These are phyloP conservation scores for Solanum hybrid DNA, from an alignment of 305 asterid species.

Conservation along the genomic window DNA sequence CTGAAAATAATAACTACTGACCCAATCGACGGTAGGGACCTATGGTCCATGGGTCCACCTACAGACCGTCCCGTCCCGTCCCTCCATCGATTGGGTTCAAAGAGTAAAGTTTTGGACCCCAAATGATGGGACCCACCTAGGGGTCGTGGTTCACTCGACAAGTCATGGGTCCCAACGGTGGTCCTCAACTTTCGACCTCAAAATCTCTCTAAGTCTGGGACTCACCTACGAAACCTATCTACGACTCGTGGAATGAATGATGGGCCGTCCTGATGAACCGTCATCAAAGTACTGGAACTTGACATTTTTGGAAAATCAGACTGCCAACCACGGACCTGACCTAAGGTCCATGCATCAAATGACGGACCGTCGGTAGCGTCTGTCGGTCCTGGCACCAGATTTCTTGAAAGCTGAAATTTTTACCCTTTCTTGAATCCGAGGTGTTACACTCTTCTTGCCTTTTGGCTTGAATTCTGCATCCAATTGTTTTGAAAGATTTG, in stretches of 20 bases:
- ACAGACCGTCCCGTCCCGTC: neutral
- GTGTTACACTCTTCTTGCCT: neutral
- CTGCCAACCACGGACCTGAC: neutral
- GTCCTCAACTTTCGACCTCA: too few species aligned
- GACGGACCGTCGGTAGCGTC: neutral
- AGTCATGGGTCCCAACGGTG: too few species aligned
- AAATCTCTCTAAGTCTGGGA: too few species aligned
- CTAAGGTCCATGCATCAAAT: neutral
- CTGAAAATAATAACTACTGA: too few species aligned
- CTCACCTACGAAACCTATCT: too few species aligned
- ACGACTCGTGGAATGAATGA: neutral
- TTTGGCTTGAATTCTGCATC: too few species aligned
- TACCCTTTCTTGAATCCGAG: neutral
- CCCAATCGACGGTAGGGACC: neutral
- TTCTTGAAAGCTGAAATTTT: neutral
- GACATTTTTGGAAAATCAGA: neutral
- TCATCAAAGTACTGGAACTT: neutral
- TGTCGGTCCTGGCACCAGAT: neutral
- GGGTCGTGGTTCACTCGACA: neutral
- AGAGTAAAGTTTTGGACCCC: neutral
- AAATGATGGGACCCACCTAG: neutral
- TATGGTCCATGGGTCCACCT: neutral
- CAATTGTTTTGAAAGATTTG: too few species aligned
- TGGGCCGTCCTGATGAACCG: too few species aligned
- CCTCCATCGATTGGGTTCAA: neutral